Percentiles rank a stretch among this genome's conserved stretches.
Conservation (phyloP, 139 green algal genomes). For the Yamagishiella unicocca region DNA sequence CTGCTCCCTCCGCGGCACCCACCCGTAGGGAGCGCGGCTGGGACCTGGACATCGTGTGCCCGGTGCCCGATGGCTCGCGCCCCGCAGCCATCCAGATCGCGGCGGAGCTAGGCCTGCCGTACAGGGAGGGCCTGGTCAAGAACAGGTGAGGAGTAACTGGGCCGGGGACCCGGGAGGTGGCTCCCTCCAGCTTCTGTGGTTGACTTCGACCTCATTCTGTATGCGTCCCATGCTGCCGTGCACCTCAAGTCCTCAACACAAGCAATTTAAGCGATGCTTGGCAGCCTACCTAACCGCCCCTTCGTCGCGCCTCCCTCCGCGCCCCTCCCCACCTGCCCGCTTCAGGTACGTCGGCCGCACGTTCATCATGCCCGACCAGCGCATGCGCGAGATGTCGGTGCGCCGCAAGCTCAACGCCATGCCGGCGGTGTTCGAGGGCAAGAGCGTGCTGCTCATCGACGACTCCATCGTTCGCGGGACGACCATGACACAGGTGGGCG, state of each 20-base stretch:
- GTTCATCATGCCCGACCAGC: constrained; percentile 99
- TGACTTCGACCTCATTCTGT: no score
- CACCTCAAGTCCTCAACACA: no score
- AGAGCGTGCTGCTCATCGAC: constrained; percentile 97
- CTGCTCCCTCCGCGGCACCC: background rate
- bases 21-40: constrained; percentile 73
- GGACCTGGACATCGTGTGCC: constrained; percentile 96
- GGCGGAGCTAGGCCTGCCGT: constrained; percentile 90
- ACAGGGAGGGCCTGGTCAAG: constrained; percentile 96
- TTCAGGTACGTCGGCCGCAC: constrained; percentile 96
- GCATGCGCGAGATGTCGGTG: constrained; percentile 93
- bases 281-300: no score
- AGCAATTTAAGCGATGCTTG: no score
- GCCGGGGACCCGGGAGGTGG: no score
- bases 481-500: constrained; percentile 81
- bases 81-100: constrained; percentile 89
- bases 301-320: no score
- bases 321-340: constrained; percentile 48
- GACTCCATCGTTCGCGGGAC: constrained; percentile 99
- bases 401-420: constrained; percentile 98
- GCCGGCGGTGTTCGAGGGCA: constrained; percentile 90
- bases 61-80: constrained; percentile 92
- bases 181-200: no score
- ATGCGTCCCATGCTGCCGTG: no score
- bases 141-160: constrained; percentile 75